Conservation (phyloP, 805 yeast species). For the Lachancea quebecensis region DNA sequence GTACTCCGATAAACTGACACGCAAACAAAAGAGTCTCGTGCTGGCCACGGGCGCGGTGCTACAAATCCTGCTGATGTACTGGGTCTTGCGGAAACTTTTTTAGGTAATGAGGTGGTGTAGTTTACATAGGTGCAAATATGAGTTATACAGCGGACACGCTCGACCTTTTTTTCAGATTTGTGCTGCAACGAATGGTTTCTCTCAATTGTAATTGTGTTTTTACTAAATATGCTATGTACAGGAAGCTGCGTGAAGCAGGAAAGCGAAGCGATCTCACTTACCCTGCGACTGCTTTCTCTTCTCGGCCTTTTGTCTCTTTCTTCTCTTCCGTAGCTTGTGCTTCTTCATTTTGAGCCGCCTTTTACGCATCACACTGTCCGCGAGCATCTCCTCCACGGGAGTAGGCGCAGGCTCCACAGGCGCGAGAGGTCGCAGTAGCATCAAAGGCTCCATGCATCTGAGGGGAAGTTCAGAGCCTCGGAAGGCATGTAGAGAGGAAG, state of each 20-base stretch:
- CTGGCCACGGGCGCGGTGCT: conserved; percentile 9
- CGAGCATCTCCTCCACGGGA: conserved; percentile 26
- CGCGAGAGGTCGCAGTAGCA: neutral
- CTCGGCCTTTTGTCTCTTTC: conserved; percentile 83
- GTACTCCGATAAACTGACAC: conserved; percentile 19
- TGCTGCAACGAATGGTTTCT: neutral
- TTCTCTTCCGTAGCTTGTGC: conserved; percentile 94
- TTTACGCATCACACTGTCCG: conserved; percentile 72
- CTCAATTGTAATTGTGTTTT: neutral
- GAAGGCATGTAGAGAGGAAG: neutral
- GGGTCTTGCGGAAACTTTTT: conserved; percentile 9
- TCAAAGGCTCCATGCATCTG: neutral
- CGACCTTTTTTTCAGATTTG: too few species aligned
- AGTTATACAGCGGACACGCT: neutral
- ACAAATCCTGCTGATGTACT: conserved; percentile 9
- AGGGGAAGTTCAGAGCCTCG: neutral
- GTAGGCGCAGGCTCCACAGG: conserved; percentile 1
- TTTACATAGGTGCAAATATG: neutral
- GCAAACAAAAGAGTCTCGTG: conserved; percentile 8
- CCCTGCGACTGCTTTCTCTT: conserved; percentile 57
- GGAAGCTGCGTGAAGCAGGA: neutral
- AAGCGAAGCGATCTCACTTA: conserved; percentile 13
- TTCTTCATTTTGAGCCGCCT: conserved; percentile 95
- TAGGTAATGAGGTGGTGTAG: neutral
- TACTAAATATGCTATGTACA: too few species aligned